phyloP scores from a whole-genome alignment of 306 rosid species.

The Cucurbita argyrosperma region DNA sequence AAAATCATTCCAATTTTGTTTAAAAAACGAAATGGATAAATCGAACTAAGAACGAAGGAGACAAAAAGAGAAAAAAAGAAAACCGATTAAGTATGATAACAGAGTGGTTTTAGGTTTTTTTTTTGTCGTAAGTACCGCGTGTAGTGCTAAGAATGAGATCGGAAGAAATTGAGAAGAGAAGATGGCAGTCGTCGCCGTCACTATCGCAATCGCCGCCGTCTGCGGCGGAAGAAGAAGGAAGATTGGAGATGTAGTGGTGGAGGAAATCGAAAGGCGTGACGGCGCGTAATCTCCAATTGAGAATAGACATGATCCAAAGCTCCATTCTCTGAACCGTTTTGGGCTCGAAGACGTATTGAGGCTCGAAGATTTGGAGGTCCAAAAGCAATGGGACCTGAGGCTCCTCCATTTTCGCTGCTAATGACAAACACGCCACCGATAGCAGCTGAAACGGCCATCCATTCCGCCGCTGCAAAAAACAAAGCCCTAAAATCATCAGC shows the following conservation, averaged over 20 bases:
- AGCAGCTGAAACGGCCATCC: conserved; percentile 61
- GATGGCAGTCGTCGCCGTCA: neutral
- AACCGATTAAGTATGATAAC: neutral
- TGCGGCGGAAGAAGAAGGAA: conserved; percentile 19
- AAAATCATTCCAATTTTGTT: neutral
- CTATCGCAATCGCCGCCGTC: neutral
- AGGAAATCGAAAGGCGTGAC: conserved; percentile 64
- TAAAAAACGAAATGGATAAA: neutral
- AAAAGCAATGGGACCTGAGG: conserved; percentile 31
- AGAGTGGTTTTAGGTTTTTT: neutral
- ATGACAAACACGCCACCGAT: conserved; percentile 63
- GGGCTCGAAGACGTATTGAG: conserved; percentile 42
- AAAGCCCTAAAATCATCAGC: neutral
- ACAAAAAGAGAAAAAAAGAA: neutral
- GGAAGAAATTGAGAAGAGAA: conserved; percentile 13
- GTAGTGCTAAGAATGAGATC: conserved; percentile 39
- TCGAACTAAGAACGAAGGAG: neutral
- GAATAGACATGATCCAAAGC: conserved; percentile 37
- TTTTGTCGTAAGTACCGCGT: conserved; percentile 22
- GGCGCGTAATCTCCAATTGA: conserved; percentile 58
- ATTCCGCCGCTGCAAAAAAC: conserved; percentile 4
- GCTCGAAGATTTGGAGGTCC: conserved; percentile 44
- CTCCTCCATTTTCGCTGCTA: conserved; percentile 81
- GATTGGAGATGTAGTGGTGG: conserved; percentile 27
- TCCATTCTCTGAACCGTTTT: conserved; percentile 58